Evolutionary conservation across 2,329 filamentous ascomycete genomes (phyloP), one percentile per base, ranked within the genome.

Genomic region (Triangularia setosa): DNA sequence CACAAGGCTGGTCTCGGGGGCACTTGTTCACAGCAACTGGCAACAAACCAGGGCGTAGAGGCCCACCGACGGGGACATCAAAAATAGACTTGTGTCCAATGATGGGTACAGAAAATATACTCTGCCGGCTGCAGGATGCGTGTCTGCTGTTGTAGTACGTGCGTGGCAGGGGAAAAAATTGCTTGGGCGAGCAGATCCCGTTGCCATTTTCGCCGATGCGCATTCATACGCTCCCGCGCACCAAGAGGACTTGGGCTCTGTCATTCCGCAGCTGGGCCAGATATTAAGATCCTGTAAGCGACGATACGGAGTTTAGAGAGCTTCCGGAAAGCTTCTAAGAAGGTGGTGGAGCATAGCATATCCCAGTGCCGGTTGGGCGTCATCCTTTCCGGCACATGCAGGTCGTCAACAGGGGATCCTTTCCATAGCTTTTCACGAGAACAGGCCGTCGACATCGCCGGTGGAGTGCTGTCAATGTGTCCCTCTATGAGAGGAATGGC

Each of bases 131-230:
- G 25, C 52, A 55, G 40, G 40, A 48, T 48, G 40, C 52, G 52
- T 55, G 52, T 55, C 21, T 73, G 74, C 74, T 75, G 75, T 76
- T 77, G 76, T 12, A 27, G 76, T 16, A 55, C 25, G 25, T 55
- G 25, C 16, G 70, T 74, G 72, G 72, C 67, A 66, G 58, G 57
- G 63, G 33, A 58, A 64, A 33, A 60, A 35, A 30, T 30, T 54
- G 57, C 25, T 61, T 62, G 60, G 35, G 54, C 61, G 52, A 55
- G 52, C 54, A 59, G 58, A 64, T 48, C 40, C 40, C 40, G 40
- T 48, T 48, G n/a, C 40, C 40, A 48, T 48, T 66, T 65, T n/a
- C 67, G 67, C 64, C 52, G 57, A 68, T 60, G 63, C 67, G 65
- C 62, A 64, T 16, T 64, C 33, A 60, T 35, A 61, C 44, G 52